Conservation (phyloP, 1,284 basidiomycete genomes). For the Puccinia coronata region DNA sequence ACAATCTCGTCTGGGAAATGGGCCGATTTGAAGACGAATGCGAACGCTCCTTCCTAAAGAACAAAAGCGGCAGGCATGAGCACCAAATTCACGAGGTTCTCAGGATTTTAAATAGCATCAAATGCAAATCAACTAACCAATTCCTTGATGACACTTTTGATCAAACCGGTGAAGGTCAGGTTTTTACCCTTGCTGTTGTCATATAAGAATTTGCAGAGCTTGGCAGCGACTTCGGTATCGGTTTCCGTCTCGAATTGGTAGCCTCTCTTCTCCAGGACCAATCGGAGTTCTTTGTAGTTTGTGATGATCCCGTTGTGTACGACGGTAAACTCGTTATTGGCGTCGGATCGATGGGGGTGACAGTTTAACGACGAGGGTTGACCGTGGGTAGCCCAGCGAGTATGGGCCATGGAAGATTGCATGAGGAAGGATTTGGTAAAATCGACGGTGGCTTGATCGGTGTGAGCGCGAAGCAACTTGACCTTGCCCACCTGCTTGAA, state of each 20-base stretch:
- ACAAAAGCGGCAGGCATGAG: neutral
- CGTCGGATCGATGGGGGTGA: conserved; percentile 90
- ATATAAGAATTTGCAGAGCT: conserved; percentile 94
- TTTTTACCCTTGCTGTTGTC: conserved; percentile 88
- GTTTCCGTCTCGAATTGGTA: conserved; percentile 95
- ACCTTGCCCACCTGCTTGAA: conserved; percentile 99
- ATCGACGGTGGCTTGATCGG: conserved; percentile 74
- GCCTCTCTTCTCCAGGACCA: conserved; percentile 93
- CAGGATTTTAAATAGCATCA: neutral
- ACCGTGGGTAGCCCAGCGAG: conserved; percentile 99
- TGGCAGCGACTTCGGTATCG: conserved; percentile 96
- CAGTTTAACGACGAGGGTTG: conserved; percentile 72
- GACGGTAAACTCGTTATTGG: conserved; percentile 78
- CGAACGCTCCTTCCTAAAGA: conserved; percentile 83
- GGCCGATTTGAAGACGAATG: conserved; percentile 98
- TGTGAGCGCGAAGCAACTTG: conserved; percentile 86
- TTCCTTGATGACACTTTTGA: conserved; percentile 97
- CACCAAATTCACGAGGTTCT: neutral
- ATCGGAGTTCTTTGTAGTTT: conserved; percentile 77
- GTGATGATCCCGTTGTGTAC: conserved; percentile 99
- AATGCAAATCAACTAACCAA: conserved; percentile 61
- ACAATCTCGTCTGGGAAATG: conserved; percentile 98
- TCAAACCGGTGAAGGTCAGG: conserved; percentile 82
- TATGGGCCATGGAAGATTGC: conserved; percentile 97
- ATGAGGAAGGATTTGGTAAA: conserved; percentile 78